Base-by-base conservation (phyloP, 2,329 filamentous ascomycete genomes). In the Fusarium tuaranense region DNA sequence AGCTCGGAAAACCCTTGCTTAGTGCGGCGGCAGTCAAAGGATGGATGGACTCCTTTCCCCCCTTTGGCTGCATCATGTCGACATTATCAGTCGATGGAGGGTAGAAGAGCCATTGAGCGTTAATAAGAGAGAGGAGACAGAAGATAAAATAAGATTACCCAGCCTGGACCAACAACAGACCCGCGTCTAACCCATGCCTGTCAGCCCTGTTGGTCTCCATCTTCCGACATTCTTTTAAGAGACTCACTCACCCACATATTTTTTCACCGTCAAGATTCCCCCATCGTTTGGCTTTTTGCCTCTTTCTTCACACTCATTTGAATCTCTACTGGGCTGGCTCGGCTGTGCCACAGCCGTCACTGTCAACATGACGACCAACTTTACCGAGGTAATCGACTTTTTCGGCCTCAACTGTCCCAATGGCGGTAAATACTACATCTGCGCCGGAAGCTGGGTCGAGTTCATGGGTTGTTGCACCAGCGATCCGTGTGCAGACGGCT, bases 391-490 rank as follows among this genome's bases (percentile, higher is more conserved):
- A 14, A 51, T 62, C 44, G 39, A 60, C 25, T 38, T 59, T 10
- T 53, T 81, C 25, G 81, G 80, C 58, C 65, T 81, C 4, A 70
- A 74, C 53, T 84, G 83, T 67, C 79, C 79, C 4, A 62, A 63
- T 16, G 78, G 77, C n/a, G 80, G 82, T 38, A 63, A 67, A 13
- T 83, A 83, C 57, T 84, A 84, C 78, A 77, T 83, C 62, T 83
- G 83, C 73, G 63, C 74, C 9, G 75, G 75, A 30, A 78, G 76
- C 38, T 63, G 48, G 48, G 38, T 69, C 27, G 79, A 81, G 66
- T 85, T 84, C 68, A 53, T 85, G 48, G 83, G 83, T 16, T 85
- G 84, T 73, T 85, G 83, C 73, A 76, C 74, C 38, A 69, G 75
- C 32, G 71, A 84, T 66, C 82, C 83, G 1, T 82, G 80, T 76